These are phyloP conservation scores for Metschnikowia noctiluminum DNA, from an alignment of 805 yeast species.

Conservation along the genomic window DNA sequence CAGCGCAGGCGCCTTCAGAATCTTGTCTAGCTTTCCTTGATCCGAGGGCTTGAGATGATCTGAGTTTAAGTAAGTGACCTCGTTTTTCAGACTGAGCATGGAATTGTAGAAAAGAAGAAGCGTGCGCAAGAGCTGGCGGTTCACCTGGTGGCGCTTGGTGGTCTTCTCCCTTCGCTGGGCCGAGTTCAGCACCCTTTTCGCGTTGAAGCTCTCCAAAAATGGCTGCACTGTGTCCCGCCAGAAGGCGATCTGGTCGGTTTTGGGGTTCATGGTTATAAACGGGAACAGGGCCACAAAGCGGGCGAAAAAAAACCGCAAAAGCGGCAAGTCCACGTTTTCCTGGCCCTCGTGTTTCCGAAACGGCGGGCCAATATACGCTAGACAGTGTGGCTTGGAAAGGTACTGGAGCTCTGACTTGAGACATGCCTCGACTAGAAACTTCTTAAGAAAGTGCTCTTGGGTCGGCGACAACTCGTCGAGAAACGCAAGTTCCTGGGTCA, in stretches of 20 bases:
- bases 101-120: slow-evolving; percentile 71
- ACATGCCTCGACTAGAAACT: slow-evolving; percentile 67
- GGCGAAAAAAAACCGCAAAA: slow-evolving; percentile 62
- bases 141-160: slow-evolving; percentile 56
- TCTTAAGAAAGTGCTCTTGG: slow-evolving; percentile 85
- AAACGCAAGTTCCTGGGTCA: slow-evolving; percentile 8
- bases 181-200: slow-evolving; percentile 66
- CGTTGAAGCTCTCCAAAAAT: slow-evolving; percentile 75
- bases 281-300: slow-evolving; percentile 72
- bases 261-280: slow-evolving; percentile 50
- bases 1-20: slow-evolving; percentile 17
- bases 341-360: slow-evolving; percentile 38
- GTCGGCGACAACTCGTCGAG: slow-evolving; percentile 43
- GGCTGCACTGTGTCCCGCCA: slow-evolving; percentile 82
- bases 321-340: slow-evolving; percentile 50
- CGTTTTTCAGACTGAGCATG: slow-evolving; percentile 61
- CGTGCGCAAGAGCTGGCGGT: slow-evolving; percentile 57
- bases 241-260: slow-evolving; percentile 49
- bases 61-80: slow-evolving; percentile 41
- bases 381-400: slow-evolving; percentile 57
- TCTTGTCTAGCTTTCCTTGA: slow-evolving; percentile 34
- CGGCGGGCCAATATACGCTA: slow-evolving; percentile 75
- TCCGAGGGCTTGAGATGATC: slow-evolving; percentile 37
- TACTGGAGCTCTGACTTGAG: slow-evolving; percentile 58
- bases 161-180: slow-evolving; percentile 75